Evolutionary conservation across 352 stramenopile genomes (phyloP).

Genomic region (Pythium coloratum): DNA sequence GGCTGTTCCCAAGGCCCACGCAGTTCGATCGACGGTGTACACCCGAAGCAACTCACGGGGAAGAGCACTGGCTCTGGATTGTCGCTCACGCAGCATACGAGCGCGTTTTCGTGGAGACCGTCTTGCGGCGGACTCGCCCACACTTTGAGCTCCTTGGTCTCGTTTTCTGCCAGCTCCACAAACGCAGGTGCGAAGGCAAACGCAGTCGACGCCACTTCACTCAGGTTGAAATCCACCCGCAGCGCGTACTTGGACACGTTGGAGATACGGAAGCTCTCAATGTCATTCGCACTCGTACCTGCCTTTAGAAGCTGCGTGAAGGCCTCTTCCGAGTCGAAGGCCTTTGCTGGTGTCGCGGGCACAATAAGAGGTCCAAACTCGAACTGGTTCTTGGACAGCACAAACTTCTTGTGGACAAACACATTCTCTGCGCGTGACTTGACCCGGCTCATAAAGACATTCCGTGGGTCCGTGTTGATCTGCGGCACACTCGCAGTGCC

Average conservation of each 20-base stretch:
- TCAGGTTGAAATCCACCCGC: constrained; percentile 59
- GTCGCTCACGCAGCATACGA: constrained; percentile 90
- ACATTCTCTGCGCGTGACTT: constrained; percentile 70
- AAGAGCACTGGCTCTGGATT: constrained; percentile 92
- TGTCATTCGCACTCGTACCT: constrained; percentile 45
- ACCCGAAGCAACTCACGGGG: constrained; percentile 84
- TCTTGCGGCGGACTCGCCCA: constrained; percentile 85
- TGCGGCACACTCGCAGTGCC: constrained; percentile 86
- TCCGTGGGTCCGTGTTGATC: constrained; percentile 92
- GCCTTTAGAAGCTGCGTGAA: constrained; percentile 51
- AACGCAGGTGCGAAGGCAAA: constrained; percentile 79
- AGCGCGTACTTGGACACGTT: constrained; percentile 85
- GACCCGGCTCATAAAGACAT: constrained; percentile 94
- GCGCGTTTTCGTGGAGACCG: constrained; percentile 63
- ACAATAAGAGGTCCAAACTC: constrained; percentile 94
- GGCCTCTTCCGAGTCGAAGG: constrained; percentile 44
- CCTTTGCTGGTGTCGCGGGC: constrained; percentile 13
- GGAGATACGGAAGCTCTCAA: constrained; percentile 91
- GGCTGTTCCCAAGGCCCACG: constrained; percentile 86
- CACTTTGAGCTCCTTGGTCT: constrained; percentile 91
- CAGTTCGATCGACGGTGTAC: constrained; percentile 71
- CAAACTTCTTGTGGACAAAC: constrained; percentile 91
- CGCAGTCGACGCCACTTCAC: constrained; percentile 23
- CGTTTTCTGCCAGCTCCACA: constrained; percentile 82
- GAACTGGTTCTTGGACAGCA: constrained; percentile 87